Evolutionary conservation across 1,139 yeast genomes (phyloP).

Genomic region (Sugiyamaella pinicola): DNA sequence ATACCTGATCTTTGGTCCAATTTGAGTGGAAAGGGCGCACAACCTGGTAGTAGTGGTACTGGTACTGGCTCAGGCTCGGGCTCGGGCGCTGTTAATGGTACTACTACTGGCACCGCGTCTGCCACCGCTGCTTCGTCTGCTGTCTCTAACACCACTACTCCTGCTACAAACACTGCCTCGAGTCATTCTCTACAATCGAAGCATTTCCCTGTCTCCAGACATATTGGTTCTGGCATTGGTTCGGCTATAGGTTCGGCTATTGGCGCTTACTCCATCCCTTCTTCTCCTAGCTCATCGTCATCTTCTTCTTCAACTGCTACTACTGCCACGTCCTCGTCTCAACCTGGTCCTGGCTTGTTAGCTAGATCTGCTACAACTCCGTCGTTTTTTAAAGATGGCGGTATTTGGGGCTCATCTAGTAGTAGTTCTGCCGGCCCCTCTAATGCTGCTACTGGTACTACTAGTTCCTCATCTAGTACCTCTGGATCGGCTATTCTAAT

Average conservation of each 20-base stretch:
- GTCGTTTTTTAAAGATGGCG: conserved; percentile 18
- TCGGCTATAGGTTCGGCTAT: conserved; percentile 8
- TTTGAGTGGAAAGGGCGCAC: conserved; percentile 1
- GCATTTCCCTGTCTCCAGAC: conserved; percentile 21
- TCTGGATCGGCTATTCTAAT: conserved; percentile 14
- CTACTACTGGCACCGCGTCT: neutral
- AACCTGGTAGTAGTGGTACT: neutral
- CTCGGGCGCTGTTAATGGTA: neutral
- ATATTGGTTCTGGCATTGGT: conserved; percentile 8
- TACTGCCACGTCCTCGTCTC: conserved; percentile 16
- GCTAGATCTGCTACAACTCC: conserved; percentile 21
- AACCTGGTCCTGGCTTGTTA: conserved; percentile 11
- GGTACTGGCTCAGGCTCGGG: neutral
- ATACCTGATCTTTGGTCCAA: conserved; percentile 22
- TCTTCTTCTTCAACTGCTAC: conserved; percentile 15
- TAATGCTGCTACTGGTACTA: conserved; percentile 1
- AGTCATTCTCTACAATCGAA: conserved; percentile 19
- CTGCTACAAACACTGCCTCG: conserved; percentile 10
- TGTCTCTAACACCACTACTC: conserved; percentile 1
- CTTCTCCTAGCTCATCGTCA: conserved; percentile 15
- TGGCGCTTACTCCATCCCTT: conserved; percentile 13
- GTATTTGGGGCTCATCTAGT: conserved; percentile 19
- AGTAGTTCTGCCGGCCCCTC: neutral
- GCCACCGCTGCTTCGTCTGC: neutral
- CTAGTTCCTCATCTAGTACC: neutral